Percentiles rank a stretch among this genome's conserved stretches.
These are phyloP conservation scores for Babesia bigemina DNA, from an alignment of 169 alveolate species.

Conservation along the genomic window DNA sequence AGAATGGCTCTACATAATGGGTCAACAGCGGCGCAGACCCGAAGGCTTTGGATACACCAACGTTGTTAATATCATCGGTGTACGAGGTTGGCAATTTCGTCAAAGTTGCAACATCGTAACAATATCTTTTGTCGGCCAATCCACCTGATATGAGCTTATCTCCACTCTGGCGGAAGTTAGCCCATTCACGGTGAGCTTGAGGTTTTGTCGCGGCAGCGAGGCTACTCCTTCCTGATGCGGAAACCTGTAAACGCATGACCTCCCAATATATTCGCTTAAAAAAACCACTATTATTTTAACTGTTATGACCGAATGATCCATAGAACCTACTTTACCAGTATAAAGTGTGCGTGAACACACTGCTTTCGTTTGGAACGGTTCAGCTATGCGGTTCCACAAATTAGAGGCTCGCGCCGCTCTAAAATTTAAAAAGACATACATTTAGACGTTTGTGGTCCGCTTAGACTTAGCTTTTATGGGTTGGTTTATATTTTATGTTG, in stretches of 20 bases:
- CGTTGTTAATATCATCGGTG: conserved; percentile 25
- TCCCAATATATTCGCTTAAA: not conserved
- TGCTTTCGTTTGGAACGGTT: conserved; percentile 1
- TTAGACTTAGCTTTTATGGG: not conserved
- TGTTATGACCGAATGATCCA: not conserved
- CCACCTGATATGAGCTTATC: not conserved
- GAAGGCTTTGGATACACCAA: conserved; percentile 12
- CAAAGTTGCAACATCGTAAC: conserved; percentile 44
- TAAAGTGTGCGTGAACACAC: not conserved
- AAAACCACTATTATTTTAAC: not conserved
- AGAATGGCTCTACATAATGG: conserved; percentile 67
- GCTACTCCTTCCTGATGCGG: conserved; percentile 10
- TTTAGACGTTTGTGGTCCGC: not conserved
- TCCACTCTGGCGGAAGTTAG: conserved; percentile 34
- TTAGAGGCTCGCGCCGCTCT: conserved; percentile 1
- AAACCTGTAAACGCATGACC: not conserved
- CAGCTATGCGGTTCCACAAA: conserved; percentile 3
- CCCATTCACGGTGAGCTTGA: conserved; percentile 29
- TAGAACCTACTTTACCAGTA: conserved; percentile 10
- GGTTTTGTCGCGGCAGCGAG: conserved; percentile 15
- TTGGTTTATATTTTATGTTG: not conserved
- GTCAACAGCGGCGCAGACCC: conserved; percentile 63
- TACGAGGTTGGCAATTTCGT: conserved; percentile 51
- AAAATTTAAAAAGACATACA: conserved; percentile 1
- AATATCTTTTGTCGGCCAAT: conserved; percentile 6